phyloP scores from a whole-genome alignment of 208 protist genomes.

The Leishmania lainsoni region DNA sequence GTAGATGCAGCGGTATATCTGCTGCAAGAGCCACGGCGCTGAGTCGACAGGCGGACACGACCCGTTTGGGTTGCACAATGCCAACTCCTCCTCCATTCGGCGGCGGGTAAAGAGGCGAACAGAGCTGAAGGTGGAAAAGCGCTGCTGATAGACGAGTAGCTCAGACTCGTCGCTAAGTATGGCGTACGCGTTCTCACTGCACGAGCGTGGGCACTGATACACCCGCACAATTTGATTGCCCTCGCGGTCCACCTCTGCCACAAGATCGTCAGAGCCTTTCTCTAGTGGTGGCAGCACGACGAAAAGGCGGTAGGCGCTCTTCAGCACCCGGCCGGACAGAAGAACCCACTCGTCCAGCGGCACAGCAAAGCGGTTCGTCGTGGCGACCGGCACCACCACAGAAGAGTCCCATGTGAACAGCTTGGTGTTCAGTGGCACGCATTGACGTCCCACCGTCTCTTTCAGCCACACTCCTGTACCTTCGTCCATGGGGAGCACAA shows the following conservation, averaged over 20 bases:
- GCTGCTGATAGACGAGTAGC: constrained; percentile 75
- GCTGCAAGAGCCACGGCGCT: constrained; percentile 60
- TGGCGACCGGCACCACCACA: constrained; percentile 39
- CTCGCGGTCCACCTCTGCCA: constrained; percentile 57
- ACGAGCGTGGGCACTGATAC: constrained; percentile 74
- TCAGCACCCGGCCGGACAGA: constrained; percentile 52
- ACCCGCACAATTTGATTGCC: constrained; percentile 60
- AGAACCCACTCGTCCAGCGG: constrained; percentile 50
- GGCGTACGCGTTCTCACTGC: constrained; percentile 66
- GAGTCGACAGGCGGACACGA: constrained; percentile 32
- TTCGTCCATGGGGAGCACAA: constrained; percentile 86
- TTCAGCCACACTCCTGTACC: constrained; percentile 85
- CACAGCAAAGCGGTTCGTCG: constrained; percentile 18
- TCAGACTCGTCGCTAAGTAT: constrained; percentile 77
- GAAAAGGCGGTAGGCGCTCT: constrained; percentile 67
- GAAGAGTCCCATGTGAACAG: constrained; percentile 65
- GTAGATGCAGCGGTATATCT: constrained; percentile 68
- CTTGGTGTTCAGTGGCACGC: constrained; percentile 46
- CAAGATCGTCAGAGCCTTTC: constrained; percentile 72
- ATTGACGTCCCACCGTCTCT: constrained; percentile 52
- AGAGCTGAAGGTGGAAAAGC: constrained; percentile 71
- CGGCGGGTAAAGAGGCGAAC: constrained; percentile 48
- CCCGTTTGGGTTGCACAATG: constrained; percentile 36
- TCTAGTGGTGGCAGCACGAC: constrained; percentile 51
- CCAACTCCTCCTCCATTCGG: constrained; percentile 45